Evolutionary conservation across 148 eudicot species (phyloP).

Genomic region (Rhododendron kiyosumense): DNA sequence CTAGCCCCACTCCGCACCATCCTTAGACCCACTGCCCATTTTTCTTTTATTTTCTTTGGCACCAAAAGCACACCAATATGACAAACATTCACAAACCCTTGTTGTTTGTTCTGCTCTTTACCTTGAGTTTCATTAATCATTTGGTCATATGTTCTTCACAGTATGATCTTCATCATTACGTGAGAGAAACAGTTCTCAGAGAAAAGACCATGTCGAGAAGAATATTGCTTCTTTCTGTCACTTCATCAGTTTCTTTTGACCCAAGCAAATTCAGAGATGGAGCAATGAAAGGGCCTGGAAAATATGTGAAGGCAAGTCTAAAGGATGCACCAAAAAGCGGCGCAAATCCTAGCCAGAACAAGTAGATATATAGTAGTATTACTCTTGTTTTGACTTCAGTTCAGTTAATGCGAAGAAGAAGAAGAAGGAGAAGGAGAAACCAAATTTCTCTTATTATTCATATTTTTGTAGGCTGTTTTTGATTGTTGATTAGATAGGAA

Average conservation of each 20-base stretch:
- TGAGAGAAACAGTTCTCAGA: not conserved
- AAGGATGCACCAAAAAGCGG: constrained; percentile 9
- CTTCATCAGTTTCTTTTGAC: constrained; percentile 6
- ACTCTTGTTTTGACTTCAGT: not conserved
- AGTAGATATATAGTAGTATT: constrained; percentile 7
- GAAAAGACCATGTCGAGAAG: constrained; percentile 19
- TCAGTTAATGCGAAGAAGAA: not conserved
- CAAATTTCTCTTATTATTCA: not conserved
- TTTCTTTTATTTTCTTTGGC: constrained; percentile 10
- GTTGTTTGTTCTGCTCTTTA: constrained; percentile 10
- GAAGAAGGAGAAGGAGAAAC: not conserved
- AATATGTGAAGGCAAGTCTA: constrained; percentile 11
- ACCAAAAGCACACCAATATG: constrained; percentile 4
- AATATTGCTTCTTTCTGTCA: constrained; percentile 12
- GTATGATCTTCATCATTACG: not conserved
- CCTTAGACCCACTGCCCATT: not conserved
- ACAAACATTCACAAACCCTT: constrained; percentile 14
- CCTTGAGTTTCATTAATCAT: constrained; percentile 22
- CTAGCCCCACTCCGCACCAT: not conserved
- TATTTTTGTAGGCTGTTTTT: constrained; percentile 3
- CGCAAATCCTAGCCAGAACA: constrained; percentile 30
- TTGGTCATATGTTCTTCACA: constrained; percentile 8
- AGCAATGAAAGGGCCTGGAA: constrained; percentile 5
- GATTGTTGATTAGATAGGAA: not conserved
- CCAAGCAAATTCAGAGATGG: constrained; percentile 10